A percentile compares a stretch with the other conserved stretches of the same genome.
Conservation (phyloP, 805 yeast species). For the Candida yuanshanica region DNA sequence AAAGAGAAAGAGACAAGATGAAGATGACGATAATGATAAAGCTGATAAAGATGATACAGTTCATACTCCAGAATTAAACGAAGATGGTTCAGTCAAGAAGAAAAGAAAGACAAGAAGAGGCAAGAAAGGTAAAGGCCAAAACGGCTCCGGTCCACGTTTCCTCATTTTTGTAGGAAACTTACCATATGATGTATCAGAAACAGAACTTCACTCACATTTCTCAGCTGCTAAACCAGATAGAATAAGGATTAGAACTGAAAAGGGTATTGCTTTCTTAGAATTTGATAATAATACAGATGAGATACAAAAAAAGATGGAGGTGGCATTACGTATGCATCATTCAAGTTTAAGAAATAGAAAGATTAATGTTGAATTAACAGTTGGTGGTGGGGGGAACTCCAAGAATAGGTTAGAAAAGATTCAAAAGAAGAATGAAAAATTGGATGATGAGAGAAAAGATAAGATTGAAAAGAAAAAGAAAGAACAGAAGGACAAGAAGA, state of each 20-base stretch:
- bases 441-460: slow-evolving; percentile 62
- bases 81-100: slow-evolving; percentile 38
- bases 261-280: slow-evolving; percentile 91
- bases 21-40: slow-evolving; percentile 13
- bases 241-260: slow-evolving; percentile 73
- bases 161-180: slow-evolving; percentile 87
- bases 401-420: slow-evolving; percentile 61
- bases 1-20: slow-evolving; percentile 18
- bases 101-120: slow-evolving; percentile 76
- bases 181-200: slow-evolving; percentile 63
- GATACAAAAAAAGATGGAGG: slow-evolving; percentile 75
- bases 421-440: slow-evolving; percentile 69
- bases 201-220: slow-evolving; percentile 66
- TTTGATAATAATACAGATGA: slow-evolving; percentile 52
- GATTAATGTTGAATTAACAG: slow-evolving; percentile 93
- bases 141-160: slow-evolving; percentile 51
- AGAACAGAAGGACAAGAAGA: slow-evolving; percentile 28
- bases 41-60: slow-evolving; percentile 19
- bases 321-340: slow-evolving; percentile 82
- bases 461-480: slow-evolving; percentile 45
- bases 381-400: slow-evolving; percentile 97
- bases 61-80: slow-evolving; percentile 20
- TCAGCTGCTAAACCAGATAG: slow-evolving; percentile 65
- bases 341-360: slow-evolving; percentile 61
- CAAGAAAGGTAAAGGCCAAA: slow-evolving; percentile 56